Evolutionary conservation across 2,329 filamentous ascomycete genomes (phyloP), one percentile per base, ranked within the genome.

Genomic region (Orbilia javanica): DNA sequence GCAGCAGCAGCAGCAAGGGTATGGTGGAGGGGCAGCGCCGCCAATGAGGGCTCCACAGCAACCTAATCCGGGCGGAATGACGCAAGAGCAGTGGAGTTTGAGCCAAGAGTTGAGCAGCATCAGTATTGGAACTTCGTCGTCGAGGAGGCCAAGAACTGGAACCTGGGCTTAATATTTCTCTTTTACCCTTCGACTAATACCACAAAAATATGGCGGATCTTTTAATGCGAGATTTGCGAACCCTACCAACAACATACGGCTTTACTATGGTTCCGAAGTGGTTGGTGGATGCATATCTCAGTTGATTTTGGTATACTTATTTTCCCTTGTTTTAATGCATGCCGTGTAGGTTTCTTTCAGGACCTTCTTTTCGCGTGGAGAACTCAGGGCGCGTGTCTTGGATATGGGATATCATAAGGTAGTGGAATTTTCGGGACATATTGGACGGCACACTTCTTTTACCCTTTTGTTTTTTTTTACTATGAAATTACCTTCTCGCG

Each of bases 91-190:
- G 48, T 79, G 75, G 75, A 68, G 68, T n/a, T 50, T 79, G 48
- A 79, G 75, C 39, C 75, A 79, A 22, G 75, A 79, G 42, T 42
- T 79, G 46, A 79, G 75, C 50, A 79, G 75, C 22, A 79, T 79
- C 27, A 72, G 39, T 20, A 79, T 79, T 44, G 75, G 75, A 6
- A 60, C 34, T 34, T 48, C 60, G 4, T 78, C 74, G 18, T 70
- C 64, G 20, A 25, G 20, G n/a, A 67, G 68, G 50, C 48, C 66
- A 44, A 52, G 75, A 20, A 79, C 75, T 7, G 75, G 73, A 8
- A 77, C 73, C 11, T 77, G 73, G 73, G 73, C 73, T 36, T 75
- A 31, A 55, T 55, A 20, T 5, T 36, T 27, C 39, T 13, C 11
- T 18, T 10, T 22, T 29, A n/a, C 13, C 18, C n/a, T 70, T 7